A percentile compares a stretch with the other conserved stretches of the same genome.
Conservation (phyloP, 1,284 basidiomycete genomes). For the Cryptococcus sp. region DNA sequence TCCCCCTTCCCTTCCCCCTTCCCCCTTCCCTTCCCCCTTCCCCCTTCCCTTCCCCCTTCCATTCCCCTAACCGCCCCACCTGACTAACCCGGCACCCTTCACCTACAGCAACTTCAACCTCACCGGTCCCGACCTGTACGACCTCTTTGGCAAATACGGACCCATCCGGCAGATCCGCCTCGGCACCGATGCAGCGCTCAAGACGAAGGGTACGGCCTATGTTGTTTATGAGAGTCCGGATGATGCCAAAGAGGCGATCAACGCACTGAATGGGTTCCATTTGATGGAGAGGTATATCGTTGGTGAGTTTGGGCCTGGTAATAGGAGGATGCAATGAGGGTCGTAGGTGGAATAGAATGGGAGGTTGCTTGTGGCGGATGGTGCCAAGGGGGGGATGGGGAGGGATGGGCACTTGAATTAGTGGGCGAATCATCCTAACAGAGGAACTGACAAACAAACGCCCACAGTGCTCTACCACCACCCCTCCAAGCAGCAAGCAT, state of each 20-base stretch:
- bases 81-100: neutral
- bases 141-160: slow-evolving; percentile 96
- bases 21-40: neutral
- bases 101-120: slow-evolving; percentile 76
- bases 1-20: neutral
- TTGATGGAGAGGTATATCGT: slow-evolving; percentile 97
- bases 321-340: too few species aligned
- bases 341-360: too few species aligned
- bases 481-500: slow-evolving; percentile 89
- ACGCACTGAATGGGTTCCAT: slow-evolving; percentile 97
- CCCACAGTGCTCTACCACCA: slow-evolving; percentile 90
- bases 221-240: slow-evolving; percentile 58
- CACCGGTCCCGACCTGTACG: slow-evolving; percentile 84
- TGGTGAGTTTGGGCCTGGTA: slow-evolving; percentile 51
- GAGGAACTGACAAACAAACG: too few species aligned
- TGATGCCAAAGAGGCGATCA: slow-evolving; percentile 91
- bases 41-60: neutral
- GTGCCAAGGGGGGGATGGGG: too few species aligned
- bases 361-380: too few species aligned
- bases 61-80: neutral
- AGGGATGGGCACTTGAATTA: too few species aligned
- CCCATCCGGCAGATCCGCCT: slow-evolving; percentile 93
- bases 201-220: slow-evolving; percentile 94
- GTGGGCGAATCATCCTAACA: too few species aligned
- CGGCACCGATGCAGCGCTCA: slow-evolving; percentile 72